phyloP scores from a whole-genome alignment of 768 basidiomycete species.

The Mycena chlorophos region DNA sequence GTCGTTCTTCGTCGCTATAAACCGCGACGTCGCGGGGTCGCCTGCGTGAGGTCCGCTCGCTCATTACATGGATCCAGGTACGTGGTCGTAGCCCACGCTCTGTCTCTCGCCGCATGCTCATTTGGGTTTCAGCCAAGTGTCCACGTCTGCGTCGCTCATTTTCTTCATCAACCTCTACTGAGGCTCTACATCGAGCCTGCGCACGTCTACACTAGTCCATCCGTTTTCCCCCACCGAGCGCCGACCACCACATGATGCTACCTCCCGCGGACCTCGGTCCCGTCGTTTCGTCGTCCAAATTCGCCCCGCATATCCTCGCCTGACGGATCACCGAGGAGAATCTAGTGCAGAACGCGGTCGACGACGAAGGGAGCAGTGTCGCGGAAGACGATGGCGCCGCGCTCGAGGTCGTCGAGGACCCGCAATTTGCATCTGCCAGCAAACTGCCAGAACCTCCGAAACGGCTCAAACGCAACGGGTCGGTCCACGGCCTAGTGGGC shows the following conservation, averaged over 20 bases:
- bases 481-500: neutral
- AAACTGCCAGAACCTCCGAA: neutral
- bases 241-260: constrained; percentile 30
- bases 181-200: constrained; percentile 15
- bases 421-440: constrained; percentile 40
- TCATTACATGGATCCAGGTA: too few species aligned
- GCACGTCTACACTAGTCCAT: constrained; percentile 13
- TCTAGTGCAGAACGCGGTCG: constrained; percentile 18
- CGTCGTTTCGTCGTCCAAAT: constrained; percentile 30
- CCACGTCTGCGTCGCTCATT: too few species aligned
- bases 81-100: too few species aligned
- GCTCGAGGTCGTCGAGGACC: constrained; percentile 57
- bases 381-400: constrained; percentile 35
- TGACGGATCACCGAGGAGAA: constrained; percentile 38
- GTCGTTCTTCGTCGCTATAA: too few species aligned
- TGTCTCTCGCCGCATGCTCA: too few species aligned
- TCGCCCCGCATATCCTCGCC: constrained; percentile 27
- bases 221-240: constrained; percentile 8
- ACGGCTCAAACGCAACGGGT: neutral
- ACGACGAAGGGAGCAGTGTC: constrained; percentile 35
- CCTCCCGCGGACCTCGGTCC: constrained; percentile 57
- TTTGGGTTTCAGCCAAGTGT: too few species aligned
- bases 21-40: too few species aligned
- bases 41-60: too few species aligned
- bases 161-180: too few species aligned